Conservation (phyloP, 2,329 filamentous ascomycete species). For the Aspergillus oerlinghausenensis region DNA sequence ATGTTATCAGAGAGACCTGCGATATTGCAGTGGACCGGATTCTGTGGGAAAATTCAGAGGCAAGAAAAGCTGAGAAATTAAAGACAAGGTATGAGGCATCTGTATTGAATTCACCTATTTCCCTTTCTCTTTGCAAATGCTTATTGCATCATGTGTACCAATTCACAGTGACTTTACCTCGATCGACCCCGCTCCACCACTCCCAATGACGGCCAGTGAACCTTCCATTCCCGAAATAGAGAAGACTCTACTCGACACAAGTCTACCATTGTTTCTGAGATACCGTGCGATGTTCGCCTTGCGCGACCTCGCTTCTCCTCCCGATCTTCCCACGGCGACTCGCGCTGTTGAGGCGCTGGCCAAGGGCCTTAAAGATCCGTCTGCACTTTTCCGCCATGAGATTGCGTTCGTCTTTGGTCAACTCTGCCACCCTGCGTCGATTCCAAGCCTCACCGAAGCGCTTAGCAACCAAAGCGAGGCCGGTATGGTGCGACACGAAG, state of each 20-base stretch:
- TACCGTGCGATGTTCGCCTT: constrained; percentile 98
- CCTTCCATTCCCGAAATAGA: constrained; percentile 70
- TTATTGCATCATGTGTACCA: constrained; percentile 24
- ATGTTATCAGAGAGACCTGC: constrained; percentile 88
- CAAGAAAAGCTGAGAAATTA: constrained; percentile 68
- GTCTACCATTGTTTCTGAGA: constrained; percentile 76
- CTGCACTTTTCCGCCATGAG: constrained; percentile 93
- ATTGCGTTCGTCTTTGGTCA: constrained; percentile 98
- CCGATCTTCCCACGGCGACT: constrained; percentile 80
- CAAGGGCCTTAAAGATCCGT: constrained; percentile 76
- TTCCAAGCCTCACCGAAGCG: constrained; percentile 76
- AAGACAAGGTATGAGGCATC: constrained; percentile 63
- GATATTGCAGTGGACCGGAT: constrained; percentile 95
- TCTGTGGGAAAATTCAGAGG: constrained; percentile 80
- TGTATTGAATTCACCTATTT: constrained; percentile 5
- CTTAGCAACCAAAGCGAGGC: constrained; percentile 76
- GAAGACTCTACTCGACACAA: constrained; percentile 71
- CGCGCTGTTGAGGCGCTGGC: constrained; percentile 84
- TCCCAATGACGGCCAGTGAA: constrained; percentile 61
- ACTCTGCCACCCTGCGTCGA: constrained; percentile 91
- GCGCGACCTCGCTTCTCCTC: constrained; percentile 88
- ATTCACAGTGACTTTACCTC: constrained; percentile 79
- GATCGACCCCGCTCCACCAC: constrained; percentile 88
- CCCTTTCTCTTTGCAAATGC: constrained; percentile 11
- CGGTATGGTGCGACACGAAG: constrained; percentile 97